phyloP scores from a whole-genome alignment of 2,329 filamentous ascomycete species.

The Neonectria magnoliae region DNA sequence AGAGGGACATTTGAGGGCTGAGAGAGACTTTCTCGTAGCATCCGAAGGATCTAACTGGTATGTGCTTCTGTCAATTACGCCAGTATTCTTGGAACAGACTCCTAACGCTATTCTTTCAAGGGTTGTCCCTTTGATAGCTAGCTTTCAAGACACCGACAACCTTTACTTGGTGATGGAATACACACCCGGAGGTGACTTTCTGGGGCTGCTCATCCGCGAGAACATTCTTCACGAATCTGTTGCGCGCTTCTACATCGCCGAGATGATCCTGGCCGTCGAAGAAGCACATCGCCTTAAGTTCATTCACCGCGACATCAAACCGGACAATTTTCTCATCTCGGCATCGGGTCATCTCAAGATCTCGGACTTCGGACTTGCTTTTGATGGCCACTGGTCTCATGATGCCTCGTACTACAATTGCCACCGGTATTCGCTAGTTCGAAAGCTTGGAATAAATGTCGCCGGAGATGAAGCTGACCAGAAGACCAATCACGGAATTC shows the following conservation, averaged over 20 bases:
- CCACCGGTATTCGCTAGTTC: constrained; percentile 81
- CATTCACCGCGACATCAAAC: constrained; percentile 96
- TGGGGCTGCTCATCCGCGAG: constrained; percentile 85
- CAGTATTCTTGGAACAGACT: neutral
- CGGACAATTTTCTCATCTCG: constrained; percentile 95
- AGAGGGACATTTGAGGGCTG: constrained; percentile 90
- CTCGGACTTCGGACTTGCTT: constrained; percentile 94
- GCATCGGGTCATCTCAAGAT: constrained; percentile 92
- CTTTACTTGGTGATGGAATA: constrained; percentile 98
- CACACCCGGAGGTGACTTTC: constrained; percentile 95
- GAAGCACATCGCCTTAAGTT: constrained; percentile 88
- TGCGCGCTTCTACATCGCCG: constrained; percentile 87
- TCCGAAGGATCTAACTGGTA: constrained; percentile 87
- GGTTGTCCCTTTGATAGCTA: constrained; percentile 88
- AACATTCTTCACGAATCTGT: constrained; percentile 82
- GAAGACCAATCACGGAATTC: constrained; percentile 57
- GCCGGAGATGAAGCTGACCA: constrained; percentile 79
- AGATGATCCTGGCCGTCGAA: constrained; percentile 96
- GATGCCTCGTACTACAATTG: constrained; percentile 87
- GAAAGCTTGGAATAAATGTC: constrained; percentile 78
- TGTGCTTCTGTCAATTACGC: constrained; percentile 29
- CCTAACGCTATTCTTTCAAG: constrained; percentile 54
- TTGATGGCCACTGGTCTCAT: constrained; percentile 95
- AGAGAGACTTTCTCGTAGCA: constrained; percentile 89
- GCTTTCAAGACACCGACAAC: constrained; percentile 86